Evolutionary conservation across 2,329 filamentous ascomycete species (phyloP), one percentile per base, ranked within the genome.

Genomic region (Anisogramma anomala): DNA sequence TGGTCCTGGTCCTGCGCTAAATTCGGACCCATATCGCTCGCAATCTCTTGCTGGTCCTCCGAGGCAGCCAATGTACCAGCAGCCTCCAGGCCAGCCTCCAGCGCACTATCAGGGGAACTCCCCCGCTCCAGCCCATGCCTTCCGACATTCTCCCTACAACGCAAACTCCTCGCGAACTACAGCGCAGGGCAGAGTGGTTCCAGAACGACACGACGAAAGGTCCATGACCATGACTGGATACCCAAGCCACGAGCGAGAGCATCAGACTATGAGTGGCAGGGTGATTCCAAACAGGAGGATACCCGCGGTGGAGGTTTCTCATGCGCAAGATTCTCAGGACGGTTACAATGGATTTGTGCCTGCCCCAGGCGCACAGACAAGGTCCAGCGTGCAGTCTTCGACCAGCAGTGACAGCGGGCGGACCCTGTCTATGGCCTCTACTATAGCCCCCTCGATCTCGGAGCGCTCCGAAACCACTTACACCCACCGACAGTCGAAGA

Each of bases 371-470:
- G 63, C 64, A 13, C 71, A 74, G 52, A 76, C 71, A 34, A 69
- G 71, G 47, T 74, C 72, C n/a, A 69, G 73, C 39, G 78, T 73
- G 51, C 77, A 79, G 69, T 78, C 72, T 6, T 75, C 74, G 9
- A 66, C 58, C 20, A 62, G 63, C 25, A 57, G 58, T 17, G 68
- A 75, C 49, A 67, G 68, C 52, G 61, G 58, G 39, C 72, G 88
- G 43, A 82, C 85, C 32, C 88, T 94, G 79, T 94, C 87, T 1
- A 94, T 94, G 84, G 86, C 88, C 23, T 94, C 87, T 17, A 88
- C 82, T 7, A 72, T 86, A 42, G 74, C 76, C 1, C 68, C 79
- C 6, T 72, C 77, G 7, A 73, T 82, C n/a, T 72, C 77, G 20
- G 44, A 47, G 30, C 36, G 38, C 20, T 44, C 44, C 25, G 44